Percentiles rank a stretch among this genome's conserved stretches.
Conservation (phyloP, 345 rosid species). For the rapeseed (Brassica napus) region DNA sequence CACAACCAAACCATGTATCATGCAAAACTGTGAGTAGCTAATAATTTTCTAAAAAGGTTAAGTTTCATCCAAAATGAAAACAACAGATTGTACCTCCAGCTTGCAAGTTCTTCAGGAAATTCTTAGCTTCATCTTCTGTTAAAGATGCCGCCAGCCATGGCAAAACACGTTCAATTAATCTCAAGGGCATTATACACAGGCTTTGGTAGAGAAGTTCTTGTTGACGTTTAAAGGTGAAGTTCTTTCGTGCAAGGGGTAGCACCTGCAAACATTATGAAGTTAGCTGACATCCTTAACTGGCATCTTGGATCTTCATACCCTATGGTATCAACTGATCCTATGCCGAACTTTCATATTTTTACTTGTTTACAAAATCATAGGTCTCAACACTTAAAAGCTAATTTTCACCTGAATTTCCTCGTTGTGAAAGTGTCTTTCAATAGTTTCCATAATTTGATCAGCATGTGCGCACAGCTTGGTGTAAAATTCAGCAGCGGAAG, state of each 20-base stretch:
- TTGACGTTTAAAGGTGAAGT: slow-evolving; percentile 71
- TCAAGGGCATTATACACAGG: slow-evolving; percentile 85
- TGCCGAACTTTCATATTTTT: slow-evolving; percentile 25
- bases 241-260: slow-evolving; percentile 79
- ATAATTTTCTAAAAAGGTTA: background rate
- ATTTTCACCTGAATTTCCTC: slow-evolving; percentile 94
- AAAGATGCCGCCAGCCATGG: slow-evolving; percentile 83
- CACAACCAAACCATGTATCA: slow-evolving; percentile 25
- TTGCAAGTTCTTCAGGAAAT: slow-evolving; percentile 70
- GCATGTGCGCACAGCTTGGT: slow-evolving; percentile 75
- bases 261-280: slow-evolving; percentile 53
- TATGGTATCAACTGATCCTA: slow-evolving; percentile 21
- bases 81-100: slow-evolving; percentile 59
- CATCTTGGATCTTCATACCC: slow-evolving; percentile 13
- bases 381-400: slow-evolving; percentile 15
- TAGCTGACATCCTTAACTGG: slow-evolving; percentile 26
- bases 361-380: slow-evolving; percentile 19
- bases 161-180: slow-evolving; percentile 82
- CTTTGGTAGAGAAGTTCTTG: slow-evolving; percentile 82
- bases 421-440: slow-evolving; percentile 65
- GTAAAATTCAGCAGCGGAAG: slow-evolving; percentile 72
- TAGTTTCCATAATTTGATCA: slow-evolving; percentile 81
- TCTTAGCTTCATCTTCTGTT: slow-evolving; percentile 68
- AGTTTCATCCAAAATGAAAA: slow-evolving; percentile 11
- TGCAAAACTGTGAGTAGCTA: slow-evolving; percentile 23